A percentile compares a stretch with the other conserved stretches of the same genome.
Conservation (phyloP, 805 yeast genomes). For the Candida gorgasii region DNA sequence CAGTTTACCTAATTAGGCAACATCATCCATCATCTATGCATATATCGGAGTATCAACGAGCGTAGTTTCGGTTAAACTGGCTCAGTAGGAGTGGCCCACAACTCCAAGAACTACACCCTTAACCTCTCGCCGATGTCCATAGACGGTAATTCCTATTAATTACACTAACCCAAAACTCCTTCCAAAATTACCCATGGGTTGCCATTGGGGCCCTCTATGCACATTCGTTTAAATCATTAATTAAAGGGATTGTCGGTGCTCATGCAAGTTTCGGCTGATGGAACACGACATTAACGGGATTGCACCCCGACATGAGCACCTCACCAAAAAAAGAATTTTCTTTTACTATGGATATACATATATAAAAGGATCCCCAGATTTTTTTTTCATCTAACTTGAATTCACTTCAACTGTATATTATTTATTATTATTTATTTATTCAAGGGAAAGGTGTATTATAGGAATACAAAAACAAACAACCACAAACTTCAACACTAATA, state of each 20-base stretch:
- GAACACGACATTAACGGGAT: conserved; percentile 5
- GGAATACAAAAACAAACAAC: not conserved
- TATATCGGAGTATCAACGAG: not conserved
- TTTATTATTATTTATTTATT: conserved; percentile 3
- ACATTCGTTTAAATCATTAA: not conserved
- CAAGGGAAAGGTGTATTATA: conserved; percentile 1
- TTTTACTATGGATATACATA: not conserved
- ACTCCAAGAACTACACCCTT: too few relatives aligned
- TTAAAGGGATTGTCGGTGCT: conserved; percentile 1
- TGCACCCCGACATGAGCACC: not conserved
- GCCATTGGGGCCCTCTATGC: too few relatives aligned
- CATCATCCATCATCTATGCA: not conserved
- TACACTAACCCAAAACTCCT: not conserved
- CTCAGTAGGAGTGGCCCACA: too few relatives aligned
- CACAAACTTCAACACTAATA: not conserved
- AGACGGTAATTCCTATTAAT: not conserved
- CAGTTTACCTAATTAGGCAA: conserved; percentile 1
- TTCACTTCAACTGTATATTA: conserved; percentile 2
- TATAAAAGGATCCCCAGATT: conserved; percentile 9
- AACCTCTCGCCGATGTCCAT: too few relatives aligned
- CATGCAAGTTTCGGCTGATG: conserved; percentile 7
- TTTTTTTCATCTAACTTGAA: not conserved
- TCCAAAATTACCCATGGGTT: too few relatives aligned
- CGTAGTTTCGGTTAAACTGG: too few relatives aligned
- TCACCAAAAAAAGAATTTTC: not conserved